Evolutionary conservation across 495 filamentous ascomycete species (phyloP).

Genomic region (Darksidea phi): DNA sequence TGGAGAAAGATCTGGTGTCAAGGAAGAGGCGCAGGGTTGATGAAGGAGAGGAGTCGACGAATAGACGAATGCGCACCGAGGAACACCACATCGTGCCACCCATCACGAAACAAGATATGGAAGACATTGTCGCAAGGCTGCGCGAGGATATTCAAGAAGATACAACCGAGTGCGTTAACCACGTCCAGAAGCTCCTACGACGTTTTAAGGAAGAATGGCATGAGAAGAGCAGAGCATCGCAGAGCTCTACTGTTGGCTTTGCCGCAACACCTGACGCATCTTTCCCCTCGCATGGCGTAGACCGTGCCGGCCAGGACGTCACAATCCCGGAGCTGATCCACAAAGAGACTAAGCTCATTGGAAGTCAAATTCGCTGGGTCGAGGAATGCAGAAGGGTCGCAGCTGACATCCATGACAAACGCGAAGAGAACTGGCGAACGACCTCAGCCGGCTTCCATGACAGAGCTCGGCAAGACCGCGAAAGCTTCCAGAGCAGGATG

Average conservation of each 20-base stretch:
- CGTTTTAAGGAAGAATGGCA: constrained; percentile 39
- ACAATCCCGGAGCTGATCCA: constrained; percentile 14
- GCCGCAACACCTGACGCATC: constrained; percentile 1
- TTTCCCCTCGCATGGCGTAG: constrained; percentile 18
- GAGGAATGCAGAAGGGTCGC: constrained; percentile 40
- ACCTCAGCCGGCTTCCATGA: constrained; percentile 42
- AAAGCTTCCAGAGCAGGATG: constrained; percentile 37
- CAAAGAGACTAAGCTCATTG: constrained; percentile 32
- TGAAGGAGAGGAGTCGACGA: neutral
- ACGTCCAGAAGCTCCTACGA: constrained; percentile 33
- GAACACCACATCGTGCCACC: constrained; percentile 19
- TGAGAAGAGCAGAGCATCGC: constrained; percentile 23
- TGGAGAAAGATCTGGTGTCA: no score
- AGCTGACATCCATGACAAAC: constrained; percentile 31
- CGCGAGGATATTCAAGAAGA: constrained; percentile 36
- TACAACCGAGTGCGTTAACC: constrained; percentile 33
- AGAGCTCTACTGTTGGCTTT: neutral
- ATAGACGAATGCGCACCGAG: constrained; percentile 18
- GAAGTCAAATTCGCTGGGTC: constrained; percentile 41
- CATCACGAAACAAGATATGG: constrained; percentile 26
- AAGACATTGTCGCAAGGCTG: constrained; percentile 16
- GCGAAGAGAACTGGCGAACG: constrained; percentile 42
- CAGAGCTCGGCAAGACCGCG: constrained; percentile 33
- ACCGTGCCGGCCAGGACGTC: neutral
- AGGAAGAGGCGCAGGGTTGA: neutral